phyloP scores from a whole-genome alignment of 371 early-diverging fungal genomes.

The Mortierella sp. region DNA sequence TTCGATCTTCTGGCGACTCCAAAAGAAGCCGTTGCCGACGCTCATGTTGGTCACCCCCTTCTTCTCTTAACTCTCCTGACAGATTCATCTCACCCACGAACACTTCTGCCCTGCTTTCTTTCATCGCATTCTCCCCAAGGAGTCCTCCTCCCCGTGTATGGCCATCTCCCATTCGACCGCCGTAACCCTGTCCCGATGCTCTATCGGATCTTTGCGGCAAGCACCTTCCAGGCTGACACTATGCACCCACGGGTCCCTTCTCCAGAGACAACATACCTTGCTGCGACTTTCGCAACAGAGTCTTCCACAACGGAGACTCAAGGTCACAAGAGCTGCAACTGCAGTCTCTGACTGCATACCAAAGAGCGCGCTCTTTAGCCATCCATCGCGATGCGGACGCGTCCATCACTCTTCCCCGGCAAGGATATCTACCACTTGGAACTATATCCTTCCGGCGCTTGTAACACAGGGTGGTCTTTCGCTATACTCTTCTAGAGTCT shows the following conservation, averaged over 20 bases:
- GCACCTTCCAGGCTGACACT: background rate
- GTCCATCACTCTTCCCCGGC: background rate
- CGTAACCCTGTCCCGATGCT: conserved; percentile 20
- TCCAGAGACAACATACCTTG: background rate
- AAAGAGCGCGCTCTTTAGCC: background rate
- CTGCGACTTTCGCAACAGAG: background rate
- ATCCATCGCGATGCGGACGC: background rate
- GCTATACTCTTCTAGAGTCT: conserved; percentile 14
- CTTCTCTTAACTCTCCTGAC: too few species aligned
- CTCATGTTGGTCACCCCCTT: too few species aligned
- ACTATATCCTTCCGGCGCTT: conserved; percentile 35
- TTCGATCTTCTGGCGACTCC: too few species aligned
- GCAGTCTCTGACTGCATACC: background rate
- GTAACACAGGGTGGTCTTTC: conserved; percentile 32
- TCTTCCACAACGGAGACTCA: background rate
- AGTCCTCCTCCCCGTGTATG: conserved; percentile 3
- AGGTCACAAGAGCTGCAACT: background rate
- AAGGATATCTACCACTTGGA: conserved; percentile 8
- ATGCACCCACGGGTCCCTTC: background rate
- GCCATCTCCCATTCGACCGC: conserved; percentile 16
- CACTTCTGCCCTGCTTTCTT: background rate
- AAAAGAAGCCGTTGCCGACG: too few species aligned
- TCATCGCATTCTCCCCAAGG: too few species aligned
- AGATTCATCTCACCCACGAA: background rate
- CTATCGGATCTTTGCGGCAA: conserved; percentile 18